These are phyloP conservation scores for Monoraphidium neglectum DNA, from an alignment of 139 green algal genomes.

Conservation along the genomic window DNA sequence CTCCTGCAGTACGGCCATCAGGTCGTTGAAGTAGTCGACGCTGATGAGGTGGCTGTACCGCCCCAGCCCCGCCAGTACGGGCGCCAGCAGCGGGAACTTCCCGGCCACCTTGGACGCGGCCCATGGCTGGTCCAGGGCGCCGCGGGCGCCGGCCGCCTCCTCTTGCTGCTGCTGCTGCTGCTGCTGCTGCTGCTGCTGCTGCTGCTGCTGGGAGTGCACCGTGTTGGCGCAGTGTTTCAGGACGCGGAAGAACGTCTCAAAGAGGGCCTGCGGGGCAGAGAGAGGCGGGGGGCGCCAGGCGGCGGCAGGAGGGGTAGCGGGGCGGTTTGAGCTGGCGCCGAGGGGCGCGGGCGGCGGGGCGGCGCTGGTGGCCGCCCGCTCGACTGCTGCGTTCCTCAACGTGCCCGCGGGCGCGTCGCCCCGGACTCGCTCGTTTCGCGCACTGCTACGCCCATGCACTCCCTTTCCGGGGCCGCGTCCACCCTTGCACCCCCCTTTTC, in stretches of 20 bases:
- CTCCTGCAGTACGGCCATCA: constrained; percentile 53
- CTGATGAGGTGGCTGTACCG: constrained; percentile 78
- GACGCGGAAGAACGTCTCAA: constrained; percentile 81
- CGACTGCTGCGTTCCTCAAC: too few species aligned
- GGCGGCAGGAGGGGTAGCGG: too few species aligned
- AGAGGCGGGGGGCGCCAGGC: not conserved
- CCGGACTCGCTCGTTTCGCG: not conserved
- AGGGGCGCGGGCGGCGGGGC: too few species aligned
- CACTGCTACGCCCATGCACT: not conserved
- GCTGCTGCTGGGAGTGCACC: not conserved
- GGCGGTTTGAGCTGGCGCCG: too few species aligned
- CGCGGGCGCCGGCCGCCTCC: not conserved
- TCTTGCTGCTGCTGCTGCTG: not conserved
- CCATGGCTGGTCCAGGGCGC: not conserved
- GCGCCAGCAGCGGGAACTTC: constrained; percentile 74
- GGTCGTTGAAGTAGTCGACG: constrained; percentile 82
- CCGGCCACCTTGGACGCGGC: constrained; percentile 13
- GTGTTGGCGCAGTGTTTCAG: constrained; percentile 65
- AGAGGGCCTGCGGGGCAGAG: constrained; percentile 48
- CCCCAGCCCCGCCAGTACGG: constrained; percentile 62
- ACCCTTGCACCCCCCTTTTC: not conserved
- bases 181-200: constrained; percentile 3
- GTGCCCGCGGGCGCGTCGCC: too few species aligned
- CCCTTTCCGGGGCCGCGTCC: not conserved
- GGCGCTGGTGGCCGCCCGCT: too few species aligned